Base-by-base conservation (phyloP, 257 asterid species). In the Buddleja alternifolia region DNA sequence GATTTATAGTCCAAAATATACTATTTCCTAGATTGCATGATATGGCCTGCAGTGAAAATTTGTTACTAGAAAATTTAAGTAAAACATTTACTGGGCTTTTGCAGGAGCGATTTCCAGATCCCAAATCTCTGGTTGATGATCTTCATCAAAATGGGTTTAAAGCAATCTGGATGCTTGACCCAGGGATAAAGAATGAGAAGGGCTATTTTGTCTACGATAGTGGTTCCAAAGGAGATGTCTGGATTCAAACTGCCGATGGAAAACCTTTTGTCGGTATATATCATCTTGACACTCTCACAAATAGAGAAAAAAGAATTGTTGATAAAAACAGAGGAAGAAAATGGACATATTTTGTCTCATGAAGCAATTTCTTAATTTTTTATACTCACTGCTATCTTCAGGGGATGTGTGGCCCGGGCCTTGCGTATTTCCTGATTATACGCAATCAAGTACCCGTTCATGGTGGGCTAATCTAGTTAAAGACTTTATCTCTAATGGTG, bases 381-480 rank as follows among this genome's bases (percentile, higher is more conserved):
- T 29, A 29, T 29, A 29, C 34, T 29, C 47, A 21, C 63, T 52
- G 60, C 17, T 68, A 72, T 60, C 42, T 73, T 68, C 69, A 93
- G 99, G 97, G 70, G 95, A 87, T 39, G 99, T 90, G 80, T 93
- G 99, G 99, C 99, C 99, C 20, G 99, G 97, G 29, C 95, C 95
- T 58, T 90, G 99, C 80, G 99, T 87, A 55, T 90, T 93, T 76
- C 97, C 97, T 41, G 97, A 93, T 79, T 93, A 73, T 79, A 93
- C 96, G 36, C 95, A 80, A 70, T 84, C 86, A 50, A 80, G 73
- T 66, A 89, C 90, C 23, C 90, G 97, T 60, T 84, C 87, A 21
- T 93, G 99, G 99, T 93, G 99, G 99, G 86, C 95, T 67, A 73
- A 80, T 78, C 88, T 93, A 39, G 97, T 93, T 66, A 90, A 84